phyloP scores from a whole-genome alignment of 192 early-diverging fungal genomes.

The Cetraspora pellucida region DNA sequence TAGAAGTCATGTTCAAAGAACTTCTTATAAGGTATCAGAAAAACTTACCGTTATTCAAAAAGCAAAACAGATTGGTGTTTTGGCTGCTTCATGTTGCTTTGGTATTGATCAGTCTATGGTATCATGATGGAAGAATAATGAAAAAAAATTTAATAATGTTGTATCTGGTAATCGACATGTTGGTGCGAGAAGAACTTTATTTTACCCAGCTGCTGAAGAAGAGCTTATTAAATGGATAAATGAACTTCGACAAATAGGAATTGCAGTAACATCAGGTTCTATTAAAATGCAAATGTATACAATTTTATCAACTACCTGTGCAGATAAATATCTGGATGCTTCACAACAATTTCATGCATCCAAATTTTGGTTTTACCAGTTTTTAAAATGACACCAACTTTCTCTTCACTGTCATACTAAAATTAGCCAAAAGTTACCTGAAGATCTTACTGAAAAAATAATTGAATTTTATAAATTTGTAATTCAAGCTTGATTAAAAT shows the following conservation, averaged over 20 bases:
- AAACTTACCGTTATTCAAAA: not conserved
- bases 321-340: not conserved
- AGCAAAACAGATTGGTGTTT: not conserved
- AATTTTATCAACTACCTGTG: not conserved
- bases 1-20: not conserved
- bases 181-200: not conserved
- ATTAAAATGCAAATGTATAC: not conserved
- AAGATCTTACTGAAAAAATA: slow-evolving; percentile 1
- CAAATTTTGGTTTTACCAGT: not conserved
- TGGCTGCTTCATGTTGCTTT: not conserved
- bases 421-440: not conserved
- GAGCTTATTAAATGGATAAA: not conserved
- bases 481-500: not conserved
- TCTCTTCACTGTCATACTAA: not conserved
- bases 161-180: not conserved
- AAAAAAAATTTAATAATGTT: not conserved
- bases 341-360: not conserved
- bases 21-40: not conserved
- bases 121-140: not conserved
- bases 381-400: not conserved
- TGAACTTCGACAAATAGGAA: not conserved
- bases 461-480: slow-evolving; percentile 2
- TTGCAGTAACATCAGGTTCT: not conserved
- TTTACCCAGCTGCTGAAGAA: not conserved
- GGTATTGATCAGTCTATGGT: not conserved